These are phyloP conservation scores for Lipomyces kockii DNA, from an alignment of 805 yeast genomes.

Conservation along the genomic window DNA sequence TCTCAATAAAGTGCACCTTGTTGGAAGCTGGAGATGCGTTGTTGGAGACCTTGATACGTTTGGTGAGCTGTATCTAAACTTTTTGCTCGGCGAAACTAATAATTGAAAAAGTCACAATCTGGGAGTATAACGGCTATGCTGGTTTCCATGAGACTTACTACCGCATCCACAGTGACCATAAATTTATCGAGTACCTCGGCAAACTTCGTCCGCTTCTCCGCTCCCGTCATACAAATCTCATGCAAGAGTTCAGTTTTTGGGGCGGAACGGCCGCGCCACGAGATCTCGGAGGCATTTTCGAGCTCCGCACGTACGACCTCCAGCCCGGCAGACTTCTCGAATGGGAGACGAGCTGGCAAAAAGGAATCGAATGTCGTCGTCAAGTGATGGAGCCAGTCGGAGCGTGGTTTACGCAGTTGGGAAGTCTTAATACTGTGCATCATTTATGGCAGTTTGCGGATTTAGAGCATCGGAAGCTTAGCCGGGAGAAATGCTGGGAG, in stretches of 20 bases:
- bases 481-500: conserved; percentile 52
- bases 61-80: conserved; percentile 14
- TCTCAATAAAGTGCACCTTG: conserved; percentile 45
- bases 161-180: conserved; percentile 42
- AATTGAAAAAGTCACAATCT: conserved; percentile 43
- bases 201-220: conserved; percentile 45
- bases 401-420: conserved; percentile 52
- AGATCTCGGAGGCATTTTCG: conserved; percentile 50
- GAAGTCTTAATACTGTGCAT: conserved; percentile 49
- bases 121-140: conserved; percentile 52
- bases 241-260: conserved; percentile 53
- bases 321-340: conserved; percentile 50
- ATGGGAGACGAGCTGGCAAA: conserved; percentile 52
- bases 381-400: conserved; percentile 55
- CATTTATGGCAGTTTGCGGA: conserved; percentile 54
- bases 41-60: conserved; percentile 51
- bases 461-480: conserved; percentile 49
- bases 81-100: not conserved
- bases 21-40: conserved; percentile 52
- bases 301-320: conserved; percentile 48
- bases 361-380: conserved; percentile 51
- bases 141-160: conserved; percentile 49
- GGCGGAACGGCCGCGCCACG: conserved; percentile 53
- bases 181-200: conserved; percentile 42
- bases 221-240: conserved; percentile 45